Evolutionary conservation across 257 asterid species (phyloP).

Genomic region (Thymus quinquecostatus): DNA sequence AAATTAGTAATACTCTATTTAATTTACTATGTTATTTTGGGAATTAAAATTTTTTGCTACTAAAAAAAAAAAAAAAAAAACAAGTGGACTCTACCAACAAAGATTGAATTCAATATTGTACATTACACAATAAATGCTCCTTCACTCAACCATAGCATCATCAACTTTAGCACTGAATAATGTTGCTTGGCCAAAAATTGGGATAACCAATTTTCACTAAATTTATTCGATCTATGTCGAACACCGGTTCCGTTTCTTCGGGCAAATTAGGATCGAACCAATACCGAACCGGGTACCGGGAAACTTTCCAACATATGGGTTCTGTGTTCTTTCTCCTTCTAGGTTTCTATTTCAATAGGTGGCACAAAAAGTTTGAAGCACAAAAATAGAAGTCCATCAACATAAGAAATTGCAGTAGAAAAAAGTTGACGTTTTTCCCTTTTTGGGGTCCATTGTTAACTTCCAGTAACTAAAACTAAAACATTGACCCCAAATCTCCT

Average conservation of each 20-base stretch:
- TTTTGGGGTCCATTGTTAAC: conserved; percentile 36
- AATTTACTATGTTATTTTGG: not conserved
- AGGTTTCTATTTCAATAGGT: conserved; percentile 40
- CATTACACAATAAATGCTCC: conserved; percentile 18
- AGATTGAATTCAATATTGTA: conserved; percentile 9
- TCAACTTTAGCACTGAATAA: conserved; percentile 30
- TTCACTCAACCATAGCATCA: conserved; percentile 12
- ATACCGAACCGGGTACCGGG: no score
- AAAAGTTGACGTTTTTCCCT: conserved; percentile 21
- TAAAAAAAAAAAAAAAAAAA: conserved; percentile 12
- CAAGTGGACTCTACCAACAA: conserved; percentile 20
- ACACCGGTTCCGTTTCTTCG: no score
- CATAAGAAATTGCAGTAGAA: conserved; percentile 33
- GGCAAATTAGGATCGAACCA: no score
- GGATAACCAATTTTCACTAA: conserved; percentile 39
- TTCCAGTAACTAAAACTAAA: conserved; percentile 29
- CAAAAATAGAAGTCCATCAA: conserved; percentile 26
- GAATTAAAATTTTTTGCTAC: not conserved
- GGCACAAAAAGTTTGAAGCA: conserved; percentile 40
- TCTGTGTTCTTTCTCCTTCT: not conserved
- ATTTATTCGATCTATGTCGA: not conserved
- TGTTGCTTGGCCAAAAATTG: conserved; percentile 29
- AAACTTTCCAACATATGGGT: no score
- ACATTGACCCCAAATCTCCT: conserved; percentile 47
- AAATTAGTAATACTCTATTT: not conserved